A percentile compares a stretch with the other conserved stretches of the same genome.
These are phyloP conservation scores for Fusarium nanum DNA, from an alignment of 2,329 filamentous ascomycete genomes.

Conservation along the genomic window DNA sequence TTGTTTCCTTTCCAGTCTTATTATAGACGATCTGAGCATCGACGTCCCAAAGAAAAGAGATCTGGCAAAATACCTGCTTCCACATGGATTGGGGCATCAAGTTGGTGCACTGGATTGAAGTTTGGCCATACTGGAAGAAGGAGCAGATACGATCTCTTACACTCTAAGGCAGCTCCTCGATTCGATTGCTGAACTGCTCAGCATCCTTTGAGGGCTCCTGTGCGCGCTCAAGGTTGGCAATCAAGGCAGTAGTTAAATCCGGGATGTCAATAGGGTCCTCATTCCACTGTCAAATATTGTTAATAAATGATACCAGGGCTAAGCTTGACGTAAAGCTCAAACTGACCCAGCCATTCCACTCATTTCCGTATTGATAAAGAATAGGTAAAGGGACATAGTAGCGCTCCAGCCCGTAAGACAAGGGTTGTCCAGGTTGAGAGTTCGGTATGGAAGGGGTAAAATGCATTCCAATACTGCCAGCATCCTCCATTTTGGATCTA, in stretches of 20 bases:
- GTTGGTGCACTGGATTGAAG: background rate
- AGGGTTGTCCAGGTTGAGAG: background rate
- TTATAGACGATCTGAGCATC: background rate
- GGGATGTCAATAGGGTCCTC: background rate
- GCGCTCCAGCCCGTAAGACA: background rate
- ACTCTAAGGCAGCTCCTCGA: background rate
- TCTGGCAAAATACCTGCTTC: constrained; percentile 5
- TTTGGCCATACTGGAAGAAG: background rate
- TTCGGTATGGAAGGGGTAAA: background rate
- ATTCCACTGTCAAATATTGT: background rate
- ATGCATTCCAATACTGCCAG: background rate
- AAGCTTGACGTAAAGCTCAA: background rate
- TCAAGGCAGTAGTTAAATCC: background rate
- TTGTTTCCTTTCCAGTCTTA: background rate
- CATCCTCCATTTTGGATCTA: background rate
- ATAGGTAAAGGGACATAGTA: background rate
- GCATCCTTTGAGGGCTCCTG: background rate
- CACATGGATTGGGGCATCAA: constrained; percentile 1
- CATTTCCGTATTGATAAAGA: background rate
- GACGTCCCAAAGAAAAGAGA: constrained; percentile 22
- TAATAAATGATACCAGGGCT: background rate
- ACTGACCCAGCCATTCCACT: constrained; percentile 11
- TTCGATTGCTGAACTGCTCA: accelerated
- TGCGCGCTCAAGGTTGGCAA: background rate
- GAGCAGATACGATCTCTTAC: background rate